Conservation (phyloP, 2,329 filamentous ascomycete species). For the Didymella glomerata region DNA sequence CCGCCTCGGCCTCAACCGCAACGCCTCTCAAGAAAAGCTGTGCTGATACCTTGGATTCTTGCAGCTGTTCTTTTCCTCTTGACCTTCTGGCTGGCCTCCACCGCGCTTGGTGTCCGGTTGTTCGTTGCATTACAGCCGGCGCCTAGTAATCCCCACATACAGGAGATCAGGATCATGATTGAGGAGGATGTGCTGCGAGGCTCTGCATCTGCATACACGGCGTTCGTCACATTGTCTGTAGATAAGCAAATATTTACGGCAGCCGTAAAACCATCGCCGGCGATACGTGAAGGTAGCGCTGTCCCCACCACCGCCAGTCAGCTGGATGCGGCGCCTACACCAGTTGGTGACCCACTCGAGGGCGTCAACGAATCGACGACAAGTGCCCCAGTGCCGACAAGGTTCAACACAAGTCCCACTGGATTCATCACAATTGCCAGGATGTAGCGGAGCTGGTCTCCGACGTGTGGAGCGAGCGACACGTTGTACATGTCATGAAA, state of each 20-base stretch:
- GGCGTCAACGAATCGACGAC: conserved; percentile 6
- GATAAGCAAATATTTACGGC: background rate
- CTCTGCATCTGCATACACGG: conserved; percentile 4
- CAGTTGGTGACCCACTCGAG: background rate
- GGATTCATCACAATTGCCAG: conserved; percentile 15
- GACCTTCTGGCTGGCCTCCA: conserved; percentile 35
- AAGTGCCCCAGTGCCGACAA: background rate
- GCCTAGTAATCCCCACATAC: conserved; percentile 13
- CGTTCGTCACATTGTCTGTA: conserved; percentile 4
- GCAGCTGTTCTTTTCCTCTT: conserved; percentile 34
- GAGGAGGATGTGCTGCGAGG: conserved; percentile 20
- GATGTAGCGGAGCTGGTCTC: conserved; percentile 6
- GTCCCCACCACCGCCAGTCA: conserved; percentile 11
- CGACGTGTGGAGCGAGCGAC: conserved; percentile 8
- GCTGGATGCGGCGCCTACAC: conserved; percentile 11
- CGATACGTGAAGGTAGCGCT: background rate
- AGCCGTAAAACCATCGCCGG: background rate
- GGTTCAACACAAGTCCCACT: conserved; percentile 11
- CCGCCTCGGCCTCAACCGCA: conserved; percentile 17
- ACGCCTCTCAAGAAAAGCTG: conserved; percentile 10
- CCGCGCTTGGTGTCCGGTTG: conserved; percentile 31
- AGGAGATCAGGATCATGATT: conserved; percentile 31
- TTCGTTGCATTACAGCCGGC: conserved; percentile 25
- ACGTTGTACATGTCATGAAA: conserved; percentile 12
- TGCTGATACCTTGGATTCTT: conserved; percentile 39